Evolutionary conservation across 2,329 filamentous ascomycete genomes (phyloP).

Genomic region (Ophiocordyceps sinensis): DNA sequence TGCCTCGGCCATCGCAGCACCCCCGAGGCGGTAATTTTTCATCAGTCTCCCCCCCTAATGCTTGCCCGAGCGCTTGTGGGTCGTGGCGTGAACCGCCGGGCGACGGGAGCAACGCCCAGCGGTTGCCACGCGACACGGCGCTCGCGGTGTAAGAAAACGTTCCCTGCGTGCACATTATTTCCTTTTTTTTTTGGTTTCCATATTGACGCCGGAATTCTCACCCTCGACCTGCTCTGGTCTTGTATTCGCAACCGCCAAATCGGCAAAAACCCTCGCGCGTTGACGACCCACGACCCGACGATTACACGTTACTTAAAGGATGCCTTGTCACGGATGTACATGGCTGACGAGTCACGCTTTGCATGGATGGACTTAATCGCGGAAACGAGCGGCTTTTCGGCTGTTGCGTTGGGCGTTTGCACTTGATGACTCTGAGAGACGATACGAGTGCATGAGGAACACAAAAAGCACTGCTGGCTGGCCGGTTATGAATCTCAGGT

Average conservation of each 20-base stretch:
- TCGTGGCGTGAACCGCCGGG: background rate
- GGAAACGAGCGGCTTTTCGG: slow-evolving; percentile 8
- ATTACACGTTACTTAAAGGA: slow-evolving; percentile 19
- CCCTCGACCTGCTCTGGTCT: slow-evolving; percentile 9
- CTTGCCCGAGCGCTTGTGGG: background rate
- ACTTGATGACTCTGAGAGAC: slow-evolving; percentile 13
- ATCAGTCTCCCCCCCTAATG: background rate
- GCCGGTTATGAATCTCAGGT: slow-evolving; percentile 24
- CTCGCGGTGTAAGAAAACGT: slow-evolving; percentile 4
- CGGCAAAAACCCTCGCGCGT: slow-evolving; percentile 10
- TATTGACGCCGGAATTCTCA: slow-evolving; percentile 7
- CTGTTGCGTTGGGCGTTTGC: slow-evolving; percentile 7
- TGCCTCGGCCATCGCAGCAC: slow-evolving; percentile 27
- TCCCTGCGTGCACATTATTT: slow-evolving; percentile 3
- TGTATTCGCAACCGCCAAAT: slow-evolving; percentile 16
- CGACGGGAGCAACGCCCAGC: slow-evolving; percentile 1
- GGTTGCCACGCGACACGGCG: slow-evolving; percentile 1
- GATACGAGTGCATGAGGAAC: slow-evolving; percentile 16
- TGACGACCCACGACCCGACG: slow-evolving; percentile 23
- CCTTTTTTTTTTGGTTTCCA: slow-evolving; percentile 5
- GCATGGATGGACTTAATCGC: slow-evolving; percentile 23
- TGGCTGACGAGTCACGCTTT: slow-evolving; percentile 30
- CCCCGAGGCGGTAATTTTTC: slow-evolving; percentile 21
- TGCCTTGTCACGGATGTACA: slow-evolving; percentile 23
- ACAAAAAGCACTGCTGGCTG: slow-evolving; percentile 14